Evolutionary conservation across 305 asterid species (phyloP), one percentile per base, ranked within the genome.

Genomic region (Striga hermonthica): DNA sequence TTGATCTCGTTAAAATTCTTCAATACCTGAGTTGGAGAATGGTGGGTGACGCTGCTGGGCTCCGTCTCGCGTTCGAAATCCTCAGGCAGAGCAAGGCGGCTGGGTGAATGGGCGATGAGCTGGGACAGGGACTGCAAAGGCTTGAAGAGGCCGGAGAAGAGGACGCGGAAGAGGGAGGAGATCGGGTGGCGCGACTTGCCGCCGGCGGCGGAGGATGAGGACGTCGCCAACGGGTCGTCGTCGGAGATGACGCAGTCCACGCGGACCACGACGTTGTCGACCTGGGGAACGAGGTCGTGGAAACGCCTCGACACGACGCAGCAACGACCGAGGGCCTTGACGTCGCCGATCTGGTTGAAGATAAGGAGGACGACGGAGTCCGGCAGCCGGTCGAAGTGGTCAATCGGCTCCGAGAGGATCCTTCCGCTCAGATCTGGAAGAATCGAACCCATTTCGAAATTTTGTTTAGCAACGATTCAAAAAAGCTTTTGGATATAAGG

Each of bases 171-270:
- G 47, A 82, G 58, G 8, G 86, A 82, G 2, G 79, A 73, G 16
- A 81, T 64, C 1, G 85, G 72, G 31, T 73, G 74, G 57, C 85
- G 76, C 5, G 83, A 72, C 68, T 79, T 76, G 38, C 81, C 84
- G 0, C 78, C 67, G 1, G 78, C 68, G 41, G 73, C 36, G 0
- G 80, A 62, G 6, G 76, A 11, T 7, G 64, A 34, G 7, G 71
- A 60, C n/a, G 48, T 39, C 5, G 71, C 60, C 3, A 71, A 14
- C 8, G 66, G 28, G 66, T 84, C 83, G 31, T 83, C 93, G 59
- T 83, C 90, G 40, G 88, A 83, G 66, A 83, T 83, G 38, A 86
- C 94, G 67, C 94, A 86, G 43, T 86, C 94, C 22, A 86, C 94
- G 22, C 87, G 86, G 34, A 86, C 94, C 60, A 80, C 73, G 67